These are phyloP conservation scores for Aspergillus proliferans DNA, from an alignment of 2,329 filamentous ascomycete species.

Conservation along the genomic window DNA sequence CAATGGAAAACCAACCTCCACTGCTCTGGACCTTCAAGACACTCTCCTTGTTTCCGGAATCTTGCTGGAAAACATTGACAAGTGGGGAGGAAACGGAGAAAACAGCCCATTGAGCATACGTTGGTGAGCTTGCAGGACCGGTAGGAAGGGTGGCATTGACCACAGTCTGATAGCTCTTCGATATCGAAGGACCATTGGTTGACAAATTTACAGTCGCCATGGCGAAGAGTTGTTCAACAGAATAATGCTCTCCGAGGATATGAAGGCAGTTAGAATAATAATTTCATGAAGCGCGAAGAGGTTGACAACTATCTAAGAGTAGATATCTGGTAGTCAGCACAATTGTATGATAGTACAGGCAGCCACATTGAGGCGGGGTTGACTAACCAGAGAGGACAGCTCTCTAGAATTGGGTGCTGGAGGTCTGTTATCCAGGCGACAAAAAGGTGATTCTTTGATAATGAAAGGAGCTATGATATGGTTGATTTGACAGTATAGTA, in stretches of 20 bases:
- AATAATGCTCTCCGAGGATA: not conserved
- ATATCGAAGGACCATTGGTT: slow-evolving; percentile 71
- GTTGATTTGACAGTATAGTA: too few species aligned
- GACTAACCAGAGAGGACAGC: too few species aligned
- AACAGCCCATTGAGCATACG: slow-evolving; percentile 86
- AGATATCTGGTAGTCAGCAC: not conserved
- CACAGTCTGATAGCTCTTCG: slow-evolving; percentile 66
- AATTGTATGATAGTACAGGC: not conserved
- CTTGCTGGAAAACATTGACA: slow-evolving; percentile 82
- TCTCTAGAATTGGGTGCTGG: too few species aligned
- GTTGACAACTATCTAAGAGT: not conserved
- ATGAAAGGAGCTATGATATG: too few species aligned
- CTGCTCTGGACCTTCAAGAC: slow-evolving; percentile 89
- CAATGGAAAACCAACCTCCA: slow-evolving; percentile 57
- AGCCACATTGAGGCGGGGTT: not conserved
- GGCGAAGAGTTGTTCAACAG: slow-evolving; percentile 3
- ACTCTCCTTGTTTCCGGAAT: slow-evolving; percentile 80
- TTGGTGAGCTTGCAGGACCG: slow-evolving; percentile 62
- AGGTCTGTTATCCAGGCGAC: too few species aligned
- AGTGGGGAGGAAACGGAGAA: slow-evolving; percentile 91
- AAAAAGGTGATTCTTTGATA: too few species aligned
- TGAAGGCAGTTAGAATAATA: not conserved
- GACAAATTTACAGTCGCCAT: slow-evolving; percentile 81
- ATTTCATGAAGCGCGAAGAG: not conserved
- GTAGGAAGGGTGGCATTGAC: slow-evolving; percentile 55